phyloP scores from a whole-genome alignment of 106 monocot genomes.

The Phalaenopsis equestris region DNA sequence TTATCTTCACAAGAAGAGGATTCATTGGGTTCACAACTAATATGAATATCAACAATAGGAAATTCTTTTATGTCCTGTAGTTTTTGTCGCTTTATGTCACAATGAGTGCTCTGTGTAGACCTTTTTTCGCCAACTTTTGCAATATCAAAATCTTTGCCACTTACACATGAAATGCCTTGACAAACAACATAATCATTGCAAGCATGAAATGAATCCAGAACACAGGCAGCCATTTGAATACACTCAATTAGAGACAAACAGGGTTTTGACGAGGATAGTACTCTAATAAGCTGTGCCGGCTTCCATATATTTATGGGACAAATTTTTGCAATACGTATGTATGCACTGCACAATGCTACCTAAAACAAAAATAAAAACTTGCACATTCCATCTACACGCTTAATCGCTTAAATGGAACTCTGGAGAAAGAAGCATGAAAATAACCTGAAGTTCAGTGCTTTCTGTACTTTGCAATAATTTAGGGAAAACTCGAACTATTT shows the following conservation, averaged over 20 bases:
- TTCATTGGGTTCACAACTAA: conserved; percentile 11
- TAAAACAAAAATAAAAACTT: conserved; percentile 23
- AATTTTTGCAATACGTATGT: conserved; percentile 58
- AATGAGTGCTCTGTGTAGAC: conserved; percentile 16
- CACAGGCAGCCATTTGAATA: conserved; percentile 38
- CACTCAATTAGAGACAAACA: conserved; percentile 65
- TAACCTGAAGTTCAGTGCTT: conserved; percentile 84
- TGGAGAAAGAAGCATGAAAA: background rate
- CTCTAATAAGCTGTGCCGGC: conserved; percentile 48
- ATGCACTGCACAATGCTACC: conserved; percentile 83
- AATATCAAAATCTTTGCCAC: conserved; percentile 17
- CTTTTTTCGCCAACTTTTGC: conserved; percentile 55
- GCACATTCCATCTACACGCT: conserved; percentile 7
- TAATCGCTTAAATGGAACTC: background rate
- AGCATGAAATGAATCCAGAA: conserved; percentile 34
- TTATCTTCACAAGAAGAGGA: conserved; percentile 12
- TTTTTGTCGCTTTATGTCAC: conserved; percentile 50
- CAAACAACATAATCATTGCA: conserved; percentile 13
- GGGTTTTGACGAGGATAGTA: conserved; percentile 51
- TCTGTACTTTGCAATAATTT: conserved; percentile 49
- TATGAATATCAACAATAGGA: conserved; percentile 8
- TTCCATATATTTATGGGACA: conserved; percentile 73
- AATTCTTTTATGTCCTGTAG: conserved; percentile 9
- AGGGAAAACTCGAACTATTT: conserved; percentile 53
- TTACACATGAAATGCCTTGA: conserved; percentile 12